These are phyloP conservation scores for Plasmodium gallinaceum DNA, from an alignment of 169 alveolate genomes.

Conservation along the genomic window DNA sequence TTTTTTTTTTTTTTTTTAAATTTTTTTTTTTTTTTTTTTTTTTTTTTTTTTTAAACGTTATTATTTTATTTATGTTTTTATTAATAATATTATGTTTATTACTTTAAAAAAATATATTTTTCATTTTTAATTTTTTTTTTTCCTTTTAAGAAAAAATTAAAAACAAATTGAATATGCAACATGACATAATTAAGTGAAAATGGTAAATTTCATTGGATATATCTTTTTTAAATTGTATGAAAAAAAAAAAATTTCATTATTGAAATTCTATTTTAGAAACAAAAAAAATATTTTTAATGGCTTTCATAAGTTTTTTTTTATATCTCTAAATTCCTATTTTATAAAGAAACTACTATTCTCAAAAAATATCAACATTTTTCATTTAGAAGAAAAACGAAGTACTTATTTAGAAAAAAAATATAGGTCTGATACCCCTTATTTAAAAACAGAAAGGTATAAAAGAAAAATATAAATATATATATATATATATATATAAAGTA, in stretches of 20 bases:
- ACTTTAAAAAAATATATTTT: too few species aligned
- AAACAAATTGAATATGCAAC: too few species aligned
- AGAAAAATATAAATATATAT: not conserved
- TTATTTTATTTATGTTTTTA: too few species aligned
- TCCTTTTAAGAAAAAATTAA: too few species aligned
- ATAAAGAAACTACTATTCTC: slow-evolving; percentile 47
- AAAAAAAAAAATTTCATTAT: not conserved
- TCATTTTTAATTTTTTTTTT: too few species aligned
- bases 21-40: too few species aligned
- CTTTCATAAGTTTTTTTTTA: slow-evolving; percentile 22
- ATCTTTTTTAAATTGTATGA: not conserved
- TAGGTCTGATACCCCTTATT: slow-evolving; percentile 39
- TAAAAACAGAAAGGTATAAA: slow-evolving; percentile 60
- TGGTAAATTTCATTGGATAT: not conserved
- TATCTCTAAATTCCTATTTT: slow-evolving; percentile 36
- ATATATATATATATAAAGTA: not conserved
- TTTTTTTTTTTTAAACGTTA: too few species aligned
- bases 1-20: too few species aligned
- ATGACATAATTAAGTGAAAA: not conserved
- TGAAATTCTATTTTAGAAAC: not conserved
- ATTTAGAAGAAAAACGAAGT: slow-evolving; percentile 48
- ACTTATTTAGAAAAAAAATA: slow-evolving; percentile 59
- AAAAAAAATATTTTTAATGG: slow-evolving; percentile 7
- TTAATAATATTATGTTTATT: too few species aligned
- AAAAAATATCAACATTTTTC: slow-evolving; percentile 2